These are phyloP conservation scores for Curvularia lunata DNA, from an alignment of 2,329 filamentous ascomycete genomes.

Conservation along the genomic window DNA sequence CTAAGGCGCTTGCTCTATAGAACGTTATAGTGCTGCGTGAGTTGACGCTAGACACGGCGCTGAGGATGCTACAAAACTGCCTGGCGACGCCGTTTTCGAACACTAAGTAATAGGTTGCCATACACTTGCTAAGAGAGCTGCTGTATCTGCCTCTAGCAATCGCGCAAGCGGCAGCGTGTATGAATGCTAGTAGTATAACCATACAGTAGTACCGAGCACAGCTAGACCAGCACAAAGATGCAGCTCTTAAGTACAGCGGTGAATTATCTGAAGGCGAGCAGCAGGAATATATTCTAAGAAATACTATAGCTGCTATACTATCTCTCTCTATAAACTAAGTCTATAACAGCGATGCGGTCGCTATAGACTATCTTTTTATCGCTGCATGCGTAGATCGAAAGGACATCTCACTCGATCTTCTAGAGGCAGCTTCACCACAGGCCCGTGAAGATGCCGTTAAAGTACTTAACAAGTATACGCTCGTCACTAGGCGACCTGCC, in stretches of 20 bases:
- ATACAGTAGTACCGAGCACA: constrained; percentile 1
- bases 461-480: constrained; percentile 18
- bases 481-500: constrained; percentile 14
- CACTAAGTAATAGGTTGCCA: constrained; percentile 13
- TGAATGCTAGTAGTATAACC: neutral
- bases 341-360: constrained; percentile 31
- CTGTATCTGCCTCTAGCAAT: constrained; percentile 15
- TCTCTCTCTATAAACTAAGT: constrained; percentile 2
- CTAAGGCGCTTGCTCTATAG: constrained; percentile 12
- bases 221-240: neutral
- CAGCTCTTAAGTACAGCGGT: neutral
- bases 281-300: neutral
- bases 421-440: constrained; percentile 15
- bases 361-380: constrained; percentile 49
- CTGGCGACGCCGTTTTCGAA: constrained; percentile 7
- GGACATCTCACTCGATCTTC: constrained; percentile 28
- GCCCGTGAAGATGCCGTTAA: constrained; percentile 18
- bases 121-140: constrained; percentile 17
- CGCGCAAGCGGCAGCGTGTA: too few species aligned
- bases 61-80: too few species aligned
- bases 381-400: constrained; percentile 48
- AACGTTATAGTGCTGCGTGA: constrained; percentile 18
- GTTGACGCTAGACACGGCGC: constrained; percentile 15
- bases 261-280: neutral
- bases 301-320: constrained; percentile 1